Percentiles rank a stretch among this genome's conserved stretches.
Evolutionary conservation across 768 basidiomycete species (phyloP).

Genomic region (Phallus indusiatus): DNA sequence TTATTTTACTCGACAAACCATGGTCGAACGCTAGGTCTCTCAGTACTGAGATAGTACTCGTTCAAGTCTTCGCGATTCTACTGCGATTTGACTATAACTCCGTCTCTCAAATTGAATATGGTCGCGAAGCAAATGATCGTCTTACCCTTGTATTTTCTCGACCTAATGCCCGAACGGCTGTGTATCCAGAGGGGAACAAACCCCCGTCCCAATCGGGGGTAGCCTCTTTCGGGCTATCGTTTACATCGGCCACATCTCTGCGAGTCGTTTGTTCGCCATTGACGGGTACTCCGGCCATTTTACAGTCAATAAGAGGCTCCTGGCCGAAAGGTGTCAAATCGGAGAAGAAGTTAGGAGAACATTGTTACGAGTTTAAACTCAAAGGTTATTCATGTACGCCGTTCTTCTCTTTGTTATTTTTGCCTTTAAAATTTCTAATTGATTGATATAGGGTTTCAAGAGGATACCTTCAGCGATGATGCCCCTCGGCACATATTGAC

Average conservation of each 20-base stretch:
- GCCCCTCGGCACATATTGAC: constrained; percentile 63
- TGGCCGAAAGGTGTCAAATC: constrained; percentile 76
- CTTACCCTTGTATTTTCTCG: constrained; percentile 63
- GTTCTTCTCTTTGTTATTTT: constrained; percentile 9
- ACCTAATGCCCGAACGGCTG: constrained; percentile 23
- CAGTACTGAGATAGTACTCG: constrained; percentile 55
- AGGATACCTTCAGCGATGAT: constrained; percentile 66
- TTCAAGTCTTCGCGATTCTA: constrained; percentile 55
- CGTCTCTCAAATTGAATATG: constrained; percentile 67
- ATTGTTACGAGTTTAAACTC: constrained; percentile 65
- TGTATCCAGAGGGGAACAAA: constrained; percentile 23
- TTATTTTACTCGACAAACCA: constrained; percentile 57
- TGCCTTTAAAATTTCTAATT: constrained; percentile 12
- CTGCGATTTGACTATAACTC: constrained; percentile 55
- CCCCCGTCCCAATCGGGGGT: constrained; percentile 29
- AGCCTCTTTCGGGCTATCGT: constrained; percentile 62
- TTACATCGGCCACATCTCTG: constrained; percentile 54
- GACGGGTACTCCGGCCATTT: constrained; percentile 66
- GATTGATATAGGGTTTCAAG: constrained; percentile 54
- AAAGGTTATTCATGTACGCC: constrained; percentile 66
- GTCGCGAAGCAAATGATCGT: constrained; percentile 65
- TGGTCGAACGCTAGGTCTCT: constrained; percentile 64
- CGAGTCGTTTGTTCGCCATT: constrained; percentile 73
- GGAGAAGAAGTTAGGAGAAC: constrained; percentile 65
- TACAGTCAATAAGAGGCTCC: constrained; percentile 66